phyloP scores from a whole-genome alignment of 1,284 basidiomycete species.

The Pholiota adiposa region DNA sequence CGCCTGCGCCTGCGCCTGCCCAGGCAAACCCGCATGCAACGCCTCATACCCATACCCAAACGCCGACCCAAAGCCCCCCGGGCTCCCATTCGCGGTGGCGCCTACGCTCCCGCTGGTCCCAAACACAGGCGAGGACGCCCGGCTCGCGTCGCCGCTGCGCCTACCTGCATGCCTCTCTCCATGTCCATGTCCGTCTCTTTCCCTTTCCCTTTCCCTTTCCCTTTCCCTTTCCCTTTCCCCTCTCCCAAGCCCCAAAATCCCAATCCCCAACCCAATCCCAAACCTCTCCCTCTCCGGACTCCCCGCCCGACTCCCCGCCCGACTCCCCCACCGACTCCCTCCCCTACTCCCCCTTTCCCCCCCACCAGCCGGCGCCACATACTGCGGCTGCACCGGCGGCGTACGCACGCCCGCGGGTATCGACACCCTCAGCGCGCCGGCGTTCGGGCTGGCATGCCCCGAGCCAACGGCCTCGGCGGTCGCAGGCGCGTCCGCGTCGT shows the following conservation, averaged over 20 bases:
- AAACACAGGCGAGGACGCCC: slow-evolving; percentile 10
- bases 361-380: slow-evolving; percentile 5
- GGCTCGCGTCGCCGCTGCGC: neutral
- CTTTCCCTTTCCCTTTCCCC: too few species aligned
- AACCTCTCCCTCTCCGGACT: slow-evolving; percentile 54
- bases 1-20: too few species aligned
- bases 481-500: slow-evolving; percentile 13
- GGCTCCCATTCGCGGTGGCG: neutral
- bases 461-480: slow-evolving; percentile 24
- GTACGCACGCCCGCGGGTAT: slow-evolving; percentile 14
- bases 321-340: slow-evolving; percentile 38
- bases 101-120: neutral
- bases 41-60: slow-evolving; percentile 21
- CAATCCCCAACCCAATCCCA: too few species aligned
- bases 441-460: slow-evolving; percentile 20
- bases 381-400: slow-evolving; percentile 18
- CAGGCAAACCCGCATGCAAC: slow-evolving; percentile 2
- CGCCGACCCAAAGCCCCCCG: too few species aligned
- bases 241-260: too few species aligned
- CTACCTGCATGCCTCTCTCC: neutral
- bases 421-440: too few species aligned
- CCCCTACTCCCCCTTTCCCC: slow-evolving; percentile 6
- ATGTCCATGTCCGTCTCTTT: too few species aligned
- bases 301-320: slow-evolving; percentile 24
- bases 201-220: too few species aligned